phyloP scores from a whole-genome alignment of 2,329 filamentous ascomycete species.

The Ophiostoma montium region DNA sequence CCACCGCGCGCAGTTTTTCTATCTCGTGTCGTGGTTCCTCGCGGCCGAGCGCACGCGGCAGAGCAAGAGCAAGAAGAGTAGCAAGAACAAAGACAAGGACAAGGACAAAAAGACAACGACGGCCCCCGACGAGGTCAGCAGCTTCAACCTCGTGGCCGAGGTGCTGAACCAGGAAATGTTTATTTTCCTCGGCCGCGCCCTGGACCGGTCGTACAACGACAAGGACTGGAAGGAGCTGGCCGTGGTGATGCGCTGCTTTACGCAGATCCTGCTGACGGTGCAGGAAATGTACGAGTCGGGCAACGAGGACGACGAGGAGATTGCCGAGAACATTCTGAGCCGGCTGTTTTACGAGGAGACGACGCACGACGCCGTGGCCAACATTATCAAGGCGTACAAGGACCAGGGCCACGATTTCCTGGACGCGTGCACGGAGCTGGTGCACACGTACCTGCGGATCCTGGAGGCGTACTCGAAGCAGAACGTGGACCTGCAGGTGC shows the following conservation, averaged over 20 bases:
- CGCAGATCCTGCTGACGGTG: slow-evolving; percentile 81
- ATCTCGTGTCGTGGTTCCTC: slow-evolving; percentile 84
- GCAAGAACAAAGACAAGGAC: slow-evolving; percentile 21
- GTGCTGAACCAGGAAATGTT: slow-evolving; percentile 95
- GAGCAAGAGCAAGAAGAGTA: slow-evolving; percentile 32
- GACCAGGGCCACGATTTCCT: slow-evolving; percentile 90
- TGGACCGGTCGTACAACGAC: slow-evolving; percentile 64
- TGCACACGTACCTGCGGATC: slow-evolving; percentile 83
- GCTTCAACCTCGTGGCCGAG: slow-evolving; percentile 73
- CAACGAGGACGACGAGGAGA: slow-evolving; percentile 89
- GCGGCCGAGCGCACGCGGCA: slow-evolving; percentile 68
- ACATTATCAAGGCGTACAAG: slow-evolving; percentile 74
- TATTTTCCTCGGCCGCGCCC: slow-evolving; percentile 68
- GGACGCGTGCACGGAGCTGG: slow-evolving; percentile 79
- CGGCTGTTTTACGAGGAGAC: slow-evolving; percentile 98
- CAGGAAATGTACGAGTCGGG: slow-evolving; percentile 80
- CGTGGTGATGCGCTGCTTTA: slow-evolving; percentile 85
- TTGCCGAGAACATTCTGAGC: slow-evolving; percentile 91
- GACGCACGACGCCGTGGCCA: slow-evolving; percentile 75
- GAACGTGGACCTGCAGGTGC: slow-evolving; percentile 85
- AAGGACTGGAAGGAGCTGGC: slow-evolving; percentile 82
- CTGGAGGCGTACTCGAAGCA: slow-evolving; percentile 89
- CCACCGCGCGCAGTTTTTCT: slow-evolving; percentile 80
- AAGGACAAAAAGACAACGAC: slow-evolving; percentile 15
- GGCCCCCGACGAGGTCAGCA: slow-evolving; percentile 43